Evolutionary conservation across 2,329 filamentous ascomycete genomes (phyloP).

Genomic region (Monilinia laxa): DNA sequence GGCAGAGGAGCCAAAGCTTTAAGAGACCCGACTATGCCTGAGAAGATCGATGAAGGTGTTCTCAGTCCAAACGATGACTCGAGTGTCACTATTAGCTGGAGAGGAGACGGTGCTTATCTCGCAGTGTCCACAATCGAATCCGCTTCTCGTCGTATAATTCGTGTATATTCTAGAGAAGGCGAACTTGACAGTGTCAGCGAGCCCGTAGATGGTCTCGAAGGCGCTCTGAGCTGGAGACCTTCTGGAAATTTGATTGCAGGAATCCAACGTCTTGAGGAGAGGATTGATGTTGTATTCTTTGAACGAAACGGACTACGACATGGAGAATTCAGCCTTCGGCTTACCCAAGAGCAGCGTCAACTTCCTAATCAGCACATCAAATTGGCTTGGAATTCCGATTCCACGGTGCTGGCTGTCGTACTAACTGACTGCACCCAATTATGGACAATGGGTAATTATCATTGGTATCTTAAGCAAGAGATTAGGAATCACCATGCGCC

Average conservation of each 20-base stretch:
- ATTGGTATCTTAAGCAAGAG: conserved; percentile 97
- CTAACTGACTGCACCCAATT: conserved; percentile 76
- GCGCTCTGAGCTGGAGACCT: conserved; percentile 85
- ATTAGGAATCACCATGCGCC: conserved; percentile 49
- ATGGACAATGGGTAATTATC: conserved; percentile 97
- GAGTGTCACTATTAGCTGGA: conserved; percentile 77
- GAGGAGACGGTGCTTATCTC: conserved; percentile 89
- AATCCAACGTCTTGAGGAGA: conserved; percentile 68
- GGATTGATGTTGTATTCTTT: conserved; percentile 88
- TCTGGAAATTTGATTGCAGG: conserved; percentile 88
- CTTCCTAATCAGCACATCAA: conserved; percentile 58
- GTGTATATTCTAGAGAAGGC: conserved; percentile 88
- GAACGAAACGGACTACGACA: conserved; percentile 97
- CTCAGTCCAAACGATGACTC: conserved; percentile 73
- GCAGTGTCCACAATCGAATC: conserved; percentile 79
- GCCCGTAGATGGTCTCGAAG: conserved; percentile 88
- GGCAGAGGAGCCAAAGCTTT: conserved; percentile 84
- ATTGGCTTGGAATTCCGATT: conserved; percentile 88
- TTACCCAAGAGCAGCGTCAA: conserved; percentile 58
- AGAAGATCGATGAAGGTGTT: conserved; percentile 81
- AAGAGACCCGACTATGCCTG: conserved; percentile 90
- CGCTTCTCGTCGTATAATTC: conserved; percentile 71
- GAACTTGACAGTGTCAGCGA: conserved; percentile 91
- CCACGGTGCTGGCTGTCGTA: conserved; percentile 81
- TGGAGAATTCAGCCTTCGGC: conserved; percentile 81